Evolutionary conservation across 2,329 filamentous ascomycete species (phyloP).

Genomic region (Trichoderma sp.): DNA sequence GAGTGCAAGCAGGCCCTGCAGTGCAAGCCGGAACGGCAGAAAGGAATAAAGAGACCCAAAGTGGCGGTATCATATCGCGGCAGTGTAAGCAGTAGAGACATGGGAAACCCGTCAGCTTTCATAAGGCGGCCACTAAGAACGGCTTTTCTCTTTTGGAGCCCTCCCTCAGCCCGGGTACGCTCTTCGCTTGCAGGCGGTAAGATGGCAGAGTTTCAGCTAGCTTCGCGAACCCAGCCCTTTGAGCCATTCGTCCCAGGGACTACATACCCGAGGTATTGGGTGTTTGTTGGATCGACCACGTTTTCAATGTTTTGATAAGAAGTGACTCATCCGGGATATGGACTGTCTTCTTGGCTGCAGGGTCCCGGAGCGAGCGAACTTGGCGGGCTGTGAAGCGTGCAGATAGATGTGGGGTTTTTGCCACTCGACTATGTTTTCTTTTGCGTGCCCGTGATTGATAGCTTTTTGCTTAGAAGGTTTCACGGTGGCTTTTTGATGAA

Average conservation of each 20-base stretch:
- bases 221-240: background rate
- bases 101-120: slow-evolving; percentile 1
- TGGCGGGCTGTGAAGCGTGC: background rate
- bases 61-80: background rate
- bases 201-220: background rate
- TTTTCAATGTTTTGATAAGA: background rate
- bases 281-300: background rate
- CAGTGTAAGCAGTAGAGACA: background rate
- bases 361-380: background rate
- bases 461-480: background rate
- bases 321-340: background rate
- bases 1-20: background rate
- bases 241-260: background rate
- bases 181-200: background rate
- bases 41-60: background rate
- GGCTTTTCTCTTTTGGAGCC: background rate
- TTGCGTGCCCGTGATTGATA: background rate
- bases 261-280: background rate
- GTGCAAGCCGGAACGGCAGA: background rate
- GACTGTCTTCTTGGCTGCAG: background rate
- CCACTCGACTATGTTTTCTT: background rate
- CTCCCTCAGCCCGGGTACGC: background rate
- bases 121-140: slow-evolving; percentile 5
- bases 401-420: background rate
- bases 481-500: background rate